Evolutionary conservation across 768 basidiomycete species (phyloP), one percentile per base, ranked within the genome.

Genomic region (Auricularia auricula-judae): DNA sequence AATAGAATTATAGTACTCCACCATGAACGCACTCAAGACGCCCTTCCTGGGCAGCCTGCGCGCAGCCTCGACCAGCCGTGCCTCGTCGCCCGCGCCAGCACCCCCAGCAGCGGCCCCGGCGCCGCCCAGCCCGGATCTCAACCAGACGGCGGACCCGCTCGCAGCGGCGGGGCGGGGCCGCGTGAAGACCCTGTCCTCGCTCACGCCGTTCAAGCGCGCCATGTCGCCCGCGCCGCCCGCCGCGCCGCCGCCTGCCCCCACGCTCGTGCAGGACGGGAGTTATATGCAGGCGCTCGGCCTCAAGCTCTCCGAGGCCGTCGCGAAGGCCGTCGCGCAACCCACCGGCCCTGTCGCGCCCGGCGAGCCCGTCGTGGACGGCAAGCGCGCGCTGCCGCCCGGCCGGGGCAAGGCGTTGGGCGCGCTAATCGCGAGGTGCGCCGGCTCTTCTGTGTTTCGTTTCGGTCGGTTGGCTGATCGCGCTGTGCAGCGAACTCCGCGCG

Each of bases 221-320:
- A 36, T 54, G 29, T 78, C 86, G 2, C 80, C 83, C 14, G 78
- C 84, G 14, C 64, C 71, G 36, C 74, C 80, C 0, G 67, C 68
- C 18, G 68, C 76, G 3, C 70, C 78, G 3, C 68, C 75, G 12
- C 76, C 79, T 3, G 71, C 78, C 3, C 77, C 82, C 7, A 66
- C 67, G 14, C 80, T 86, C 36, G 75, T 86, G 36, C 89, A 89
- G 68, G 89, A 91, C 73, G 88, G 87, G 64, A 88, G 88, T 12
- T 92, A 91, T 74, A 78, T 91, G 63, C 87, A 91, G 71, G 82
- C 85, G 65, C 82, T 92, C 56, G 81, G 86, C 68, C 78, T 91
- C 64, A 90, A 87, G 71, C 78, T 93, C 56, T 90, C 86, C 70
- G 91, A 93, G 73, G 89, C 87, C 0, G 88, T 90, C 14, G 87